Evolutionary conservation across 371 early-diverging fungal genomes (phyloP).

Genomic region (Chytridiales sp.): DNA sequence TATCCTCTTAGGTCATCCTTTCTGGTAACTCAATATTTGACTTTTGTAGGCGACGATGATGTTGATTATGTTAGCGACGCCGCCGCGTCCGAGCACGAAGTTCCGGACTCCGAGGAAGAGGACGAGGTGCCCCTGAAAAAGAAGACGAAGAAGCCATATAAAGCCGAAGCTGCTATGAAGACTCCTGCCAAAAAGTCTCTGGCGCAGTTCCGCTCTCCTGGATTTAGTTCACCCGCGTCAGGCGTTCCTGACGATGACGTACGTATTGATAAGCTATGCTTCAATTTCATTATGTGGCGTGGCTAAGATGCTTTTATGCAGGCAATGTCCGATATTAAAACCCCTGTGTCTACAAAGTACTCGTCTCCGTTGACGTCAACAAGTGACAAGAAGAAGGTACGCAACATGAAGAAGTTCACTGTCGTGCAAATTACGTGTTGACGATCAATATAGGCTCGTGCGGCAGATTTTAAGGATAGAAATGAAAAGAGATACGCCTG

Average conservation of each 20-base stretch:
- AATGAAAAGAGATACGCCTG: conserved; percentile 85
- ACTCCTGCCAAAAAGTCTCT: conserved; percentile 29
- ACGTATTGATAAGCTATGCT: background rate
- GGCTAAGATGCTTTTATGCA: background rate
- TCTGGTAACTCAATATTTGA: too few relatives aligned
- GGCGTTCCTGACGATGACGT: background rate
- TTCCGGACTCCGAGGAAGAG: background rate
- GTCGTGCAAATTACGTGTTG: background rate
- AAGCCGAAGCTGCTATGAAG: conserved; percentile 8
- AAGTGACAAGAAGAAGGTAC: conserved; percentile 42
- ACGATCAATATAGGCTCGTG: conserved; percentile 14
- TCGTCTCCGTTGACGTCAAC: conserved; percentile 38
- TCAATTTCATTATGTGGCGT: background rate
- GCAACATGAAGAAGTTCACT: background rate
- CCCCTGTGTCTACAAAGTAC: conserved; percentile 11
- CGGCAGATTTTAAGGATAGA: conserved; percentile 62
- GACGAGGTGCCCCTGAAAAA: background rate
- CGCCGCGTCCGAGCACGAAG: background rate
- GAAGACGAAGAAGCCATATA: conserved; percentile 5
- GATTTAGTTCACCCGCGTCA: background rate
- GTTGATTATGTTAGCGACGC: background rate
- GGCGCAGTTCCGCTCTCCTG: conserved; percentile 12
- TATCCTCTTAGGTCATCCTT: too few relatives aligned
- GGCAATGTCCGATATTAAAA: background rate
- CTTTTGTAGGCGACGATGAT: too few relatives aligned